Base-by-base conservation (phyloP, 1,284 basidiomycete species). In the Irpex lacteus region DNA sequence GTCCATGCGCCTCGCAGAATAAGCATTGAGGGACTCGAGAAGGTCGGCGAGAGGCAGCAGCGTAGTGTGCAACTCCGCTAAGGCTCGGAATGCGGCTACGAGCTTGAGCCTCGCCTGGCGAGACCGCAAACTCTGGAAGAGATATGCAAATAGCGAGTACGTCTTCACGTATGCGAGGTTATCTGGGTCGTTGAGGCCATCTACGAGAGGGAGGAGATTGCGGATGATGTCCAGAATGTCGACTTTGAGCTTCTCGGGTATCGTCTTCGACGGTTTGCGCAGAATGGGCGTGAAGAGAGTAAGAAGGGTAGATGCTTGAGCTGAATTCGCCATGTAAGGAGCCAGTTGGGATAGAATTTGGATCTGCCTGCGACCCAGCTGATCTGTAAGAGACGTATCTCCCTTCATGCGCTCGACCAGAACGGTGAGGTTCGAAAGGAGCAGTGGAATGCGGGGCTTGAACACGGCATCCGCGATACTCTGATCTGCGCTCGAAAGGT, bases 241-340 rank as follows among this genome's bases (percentile, higher is more conserved):
- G 50, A 88, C 82, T 81, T 98, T 98, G 72, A 91, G 84, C 74
- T 90, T 93, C 76, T 99, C 98, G 0, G 92, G 85, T 0, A 98
- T 86, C 6, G 89, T 76, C 71, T 89, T 92, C 8, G 85, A 80
- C 8, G 93, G 87, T 71, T 90, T 92, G 60, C 89, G 88, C 40
- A 99, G 81, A 63, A 98, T 83, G 0, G 96, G 96, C 0, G 86
- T 80, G 67, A 99, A 90, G 1, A 98, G 82, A 0, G 80, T 74
- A 15, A 96, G 81, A 13, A 99, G 84, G 8, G 85, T 86, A 37
- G 85, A 82, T 0, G 95, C 95, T 73, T 98, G 94, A 0, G 78
- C 73, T 1, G 85, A 79, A 69, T 93, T 87, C 1, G 84, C 80
- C 59, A 94, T 87, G 70, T 92, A 90, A 13, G 87, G 88, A 0